Base-by-base conservation (phyloP, 2,329 filamentous ascomycete species). In the Trichoderma sp. region DNA sequence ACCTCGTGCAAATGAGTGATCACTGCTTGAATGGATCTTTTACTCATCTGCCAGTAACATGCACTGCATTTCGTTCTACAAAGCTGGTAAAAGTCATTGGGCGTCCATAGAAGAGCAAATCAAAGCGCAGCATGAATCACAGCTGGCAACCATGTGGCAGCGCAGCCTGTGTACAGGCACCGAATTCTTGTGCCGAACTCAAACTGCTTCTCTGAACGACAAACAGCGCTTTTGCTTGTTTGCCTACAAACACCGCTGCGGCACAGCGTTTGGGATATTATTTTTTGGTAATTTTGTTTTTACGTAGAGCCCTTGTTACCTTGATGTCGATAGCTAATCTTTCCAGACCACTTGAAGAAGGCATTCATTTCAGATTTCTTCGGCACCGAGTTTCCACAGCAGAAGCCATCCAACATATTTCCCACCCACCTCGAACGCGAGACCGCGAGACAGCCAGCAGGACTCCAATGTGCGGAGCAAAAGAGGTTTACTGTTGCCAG, bases 401-500 rank as follows among this genome's bases (percentile, higher is more conserved):
- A 53, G n/a, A 56, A 53, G 31, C 3, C 0, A 14, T 35, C n/a
- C 24, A 41, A 16, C 6, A 41, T 53, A 11, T n/a, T 11, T 9
- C 1, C 21, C 35, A 11, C 35, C 14, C 4, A 6, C 8, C n/a
- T 31, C 59, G 9, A 63, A 24, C 24, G 4, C 6, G 4, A 27
- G 18, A 1, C 31, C 18, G 7, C 1, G 3, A 27, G 31, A 1
- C 41, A 27, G 21, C 35, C 29, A 35, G 18, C 29, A 41, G 4
- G n/a, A n/a, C 24, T 18, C 66, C 33, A 24, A 76, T 76, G 75
- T 76, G 75, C 29, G 38, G 35, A 9, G 73, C 66, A 65, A 71
- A 67, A 12, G 72, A 76, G 21, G 45, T 75, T 16, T 75, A 76
- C 38, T 76, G 75, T 53, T 27, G 73, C n/a, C 24, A 64, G 33